These are phyloP conservation scores for Aspergillus olivimuriae DNA, from an alignment of 495 filamentous ascomycete species.

Conservation along the genomic window DNA sequence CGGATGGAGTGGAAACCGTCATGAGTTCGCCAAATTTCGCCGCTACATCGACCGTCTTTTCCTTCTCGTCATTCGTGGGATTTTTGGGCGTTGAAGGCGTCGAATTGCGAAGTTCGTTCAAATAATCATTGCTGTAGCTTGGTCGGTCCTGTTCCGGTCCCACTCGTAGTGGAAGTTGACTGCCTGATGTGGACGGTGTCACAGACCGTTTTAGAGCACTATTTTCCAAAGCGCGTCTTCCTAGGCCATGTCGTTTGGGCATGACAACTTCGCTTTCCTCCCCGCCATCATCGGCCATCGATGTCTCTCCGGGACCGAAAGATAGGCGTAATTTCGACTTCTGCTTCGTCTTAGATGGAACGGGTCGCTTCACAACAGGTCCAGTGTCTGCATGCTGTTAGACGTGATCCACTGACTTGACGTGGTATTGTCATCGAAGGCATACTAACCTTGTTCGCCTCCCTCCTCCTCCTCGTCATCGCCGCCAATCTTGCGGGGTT, in stretches of 20 bases:
- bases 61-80: slow-evolving; percentile 43
- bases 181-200: slow-evolving; percentile 33
- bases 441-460: slow-evolving; percentile 26
- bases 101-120: slow-evolving; percentile 75
- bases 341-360: slow-evolving; percentile 51
- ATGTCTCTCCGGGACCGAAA: slow-evolving; percentile 60
- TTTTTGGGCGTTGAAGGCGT: slow-evolving; percentile 74
- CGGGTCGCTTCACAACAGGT: slow-evolving; percentile 37
- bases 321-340: slow-evolving; percentile 64
- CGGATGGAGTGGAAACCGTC: slow-evolving; percentile 25
- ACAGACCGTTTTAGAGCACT: slow-evolving; percentile 55
- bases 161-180: slow-evolving; percentile 48
- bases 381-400: slow-evolving; percentile 20
- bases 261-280: slow-evolving; percentile 53
- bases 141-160: slow-evolving; percentile 63
- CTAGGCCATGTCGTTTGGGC: slow-evolving; percentile 64
- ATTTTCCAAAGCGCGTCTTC: slow-evolving; percentile 63
- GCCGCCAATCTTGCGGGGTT: slow-evolving; percentile 66
- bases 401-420: neutral
- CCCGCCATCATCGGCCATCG: slow-evolving; percentile 46
- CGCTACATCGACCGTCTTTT: slow-evolving; percentile 59
- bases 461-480: slow-evolving; percentile 58
- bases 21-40: slow-evolving; percentile 56
- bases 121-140: slow-evolving; percentile 78
- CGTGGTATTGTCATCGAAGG: neutral